Percentiles rank a stretch among this genome's conserved stretches.
phyloP scores from a whole-genome alignment of 2,329 filamentous ascomycete species.

The Gliomastix tumulicola region DNA sequence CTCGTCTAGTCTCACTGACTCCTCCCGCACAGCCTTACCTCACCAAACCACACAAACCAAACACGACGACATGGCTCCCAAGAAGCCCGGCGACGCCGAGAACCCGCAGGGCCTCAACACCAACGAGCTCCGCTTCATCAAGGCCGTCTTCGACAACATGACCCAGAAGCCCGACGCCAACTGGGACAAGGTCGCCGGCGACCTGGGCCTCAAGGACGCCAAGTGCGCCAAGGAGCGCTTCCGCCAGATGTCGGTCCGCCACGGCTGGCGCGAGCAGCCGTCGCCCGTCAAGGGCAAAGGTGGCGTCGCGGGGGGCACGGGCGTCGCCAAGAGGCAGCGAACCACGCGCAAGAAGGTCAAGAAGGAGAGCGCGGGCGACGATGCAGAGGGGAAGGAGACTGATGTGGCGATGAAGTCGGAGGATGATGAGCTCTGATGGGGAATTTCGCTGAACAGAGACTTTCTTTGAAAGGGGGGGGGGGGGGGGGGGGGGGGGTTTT shows the following conservation, averaged over 20 bases:
- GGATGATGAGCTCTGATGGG: constrained; percentile 10
- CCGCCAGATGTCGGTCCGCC: constrained; percentile 29
- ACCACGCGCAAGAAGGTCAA: constrained; percentile 22
- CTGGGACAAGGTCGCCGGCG: constrained; percentile 27
- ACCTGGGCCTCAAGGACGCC: constrained; percentile 28
- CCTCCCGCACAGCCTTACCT: no score
- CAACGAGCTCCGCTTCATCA: constrained; percentile 28
- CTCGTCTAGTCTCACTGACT: no score
- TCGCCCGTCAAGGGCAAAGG: no score
- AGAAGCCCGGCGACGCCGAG: constrained; percentile 16
- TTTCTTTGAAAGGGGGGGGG: no score
- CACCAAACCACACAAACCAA: neutral
- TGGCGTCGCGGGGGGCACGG: constrained; percentile 9
- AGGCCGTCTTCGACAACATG: constrained; percentile 33
- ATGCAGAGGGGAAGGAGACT: constrained; percentile 14
- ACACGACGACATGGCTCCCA: constrained; percentile 18
- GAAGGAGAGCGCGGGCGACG: constrained; percentile 12
- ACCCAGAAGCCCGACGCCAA: constrained; percentile 30
- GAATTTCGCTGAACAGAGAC: no score
- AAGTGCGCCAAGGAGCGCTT: constrained; percentile 34
- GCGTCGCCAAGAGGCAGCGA: constrained; percentile 22
- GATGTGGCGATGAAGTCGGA: constrained; percentile 11
- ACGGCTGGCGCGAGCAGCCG: constrained; percentile 28
- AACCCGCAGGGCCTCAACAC: constrained; percentile 19
- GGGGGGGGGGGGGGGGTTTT: no score